These are phyloP conservation scores for Xylaria sp. DNA, from an alignment of 2,329 filamentous ascomycete species.

Conservation along the genomic window DNA sequence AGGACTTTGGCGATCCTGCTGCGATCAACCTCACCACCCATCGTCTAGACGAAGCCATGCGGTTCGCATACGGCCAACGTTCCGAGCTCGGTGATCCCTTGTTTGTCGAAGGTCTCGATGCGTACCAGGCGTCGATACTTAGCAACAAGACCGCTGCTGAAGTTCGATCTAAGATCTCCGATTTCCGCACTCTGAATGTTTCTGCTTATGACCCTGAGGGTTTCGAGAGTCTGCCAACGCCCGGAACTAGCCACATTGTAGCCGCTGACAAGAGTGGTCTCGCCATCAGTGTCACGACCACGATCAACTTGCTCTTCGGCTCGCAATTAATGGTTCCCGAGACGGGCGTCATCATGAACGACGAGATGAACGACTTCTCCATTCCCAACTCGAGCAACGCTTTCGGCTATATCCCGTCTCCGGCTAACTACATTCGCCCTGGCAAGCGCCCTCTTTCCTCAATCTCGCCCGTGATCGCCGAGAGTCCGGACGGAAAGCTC, in stretches of 20 bases:
- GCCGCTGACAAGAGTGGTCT: constrained; percentile 76
- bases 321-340: constrained; percentile 81
- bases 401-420: constrained; percentile 81
- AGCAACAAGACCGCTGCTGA: constrained; percentile 68
- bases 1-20: constrained; percentile 67
- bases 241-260: constrained; percentile 75
- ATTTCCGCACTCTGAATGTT: constrained; percentile 53
- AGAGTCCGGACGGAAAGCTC: constrained; percentile 73
- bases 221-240: constrained; percentile 66
- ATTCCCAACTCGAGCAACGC: constrained; percentile 76
- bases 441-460: constrained; percentile 83
- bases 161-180: constrained; percentile 59
- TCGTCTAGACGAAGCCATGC: constrained; percentile 82
- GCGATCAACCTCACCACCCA: constrained; percentile 74
- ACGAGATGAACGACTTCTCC: constrained; percentile 77
- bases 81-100: constrained; percentile 79
- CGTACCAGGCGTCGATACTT: constrained; percentile 72
- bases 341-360: constrained; percentile 80
- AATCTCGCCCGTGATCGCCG: constrained; percentile 81
- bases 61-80: constrained; percentile 82
- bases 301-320: constrained; percentile 84
- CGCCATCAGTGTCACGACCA: constrained; percentile 81
- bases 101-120: constrained; percentile 71
- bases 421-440: constrained; percentile 79
- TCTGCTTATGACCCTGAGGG: constrained; percentile 59